Evolutionary conservation across 2,329 filamentous ascomycete genomes (phyloP), one percentile per base, ranked within the genome.

Genomic region (Colletotrichum falcatum): DNA sequence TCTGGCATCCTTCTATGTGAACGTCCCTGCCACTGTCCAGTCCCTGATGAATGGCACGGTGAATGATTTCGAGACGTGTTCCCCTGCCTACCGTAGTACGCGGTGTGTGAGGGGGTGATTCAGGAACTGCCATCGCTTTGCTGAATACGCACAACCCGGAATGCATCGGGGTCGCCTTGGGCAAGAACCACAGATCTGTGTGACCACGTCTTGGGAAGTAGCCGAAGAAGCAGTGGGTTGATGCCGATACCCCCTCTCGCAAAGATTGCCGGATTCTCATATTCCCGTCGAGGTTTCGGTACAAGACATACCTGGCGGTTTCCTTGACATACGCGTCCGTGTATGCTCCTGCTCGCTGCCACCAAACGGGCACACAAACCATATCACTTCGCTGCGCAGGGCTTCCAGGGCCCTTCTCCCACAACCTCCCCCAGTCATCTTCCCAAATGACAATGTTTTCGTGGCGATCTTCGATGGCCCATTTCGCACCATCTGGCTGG

Each of bases 141-240:
- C 3, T 18, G 39, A 35, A 18, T 7, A 35, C n/a, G 5, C 33
- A 37, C 16, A 53, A 6, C 14, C 28, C 20, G 23, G 28, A 28
- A 9, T 23, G 12, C 20, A n/a, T 28, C 5, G 54, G 33, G 20
- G 46, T 11, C 33, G 46, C 30, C 46, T 35, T 66, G 9, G 35
- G 55, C 18, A 33, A 20, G 26, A 61, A 61, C 63, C 63, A 66
- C 1, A 66, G 35, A 26, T 37, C 42, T 18, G 56, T 23, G n/a
- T 56, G 54, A 9, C 46, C 44, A 26, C 55, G 46, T 18, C n/a
- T 8, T 14, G 54, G 63, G 26, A 44, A 61, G 14, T 66, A 66
- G 12, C 63, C 63, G 20, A 51, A 66, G 55, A 66, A 61, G 23
- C 11, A n/a, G 20, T 66, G 63, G 5, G 44, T 53, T 18, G 63